Percentiles rank a stretch among this genome's conserved stretches.
phyloP scores from a whole-genome alignment of 2,329 filamentous ascomycete species.

The Colletotrichum sp. region DNA sequence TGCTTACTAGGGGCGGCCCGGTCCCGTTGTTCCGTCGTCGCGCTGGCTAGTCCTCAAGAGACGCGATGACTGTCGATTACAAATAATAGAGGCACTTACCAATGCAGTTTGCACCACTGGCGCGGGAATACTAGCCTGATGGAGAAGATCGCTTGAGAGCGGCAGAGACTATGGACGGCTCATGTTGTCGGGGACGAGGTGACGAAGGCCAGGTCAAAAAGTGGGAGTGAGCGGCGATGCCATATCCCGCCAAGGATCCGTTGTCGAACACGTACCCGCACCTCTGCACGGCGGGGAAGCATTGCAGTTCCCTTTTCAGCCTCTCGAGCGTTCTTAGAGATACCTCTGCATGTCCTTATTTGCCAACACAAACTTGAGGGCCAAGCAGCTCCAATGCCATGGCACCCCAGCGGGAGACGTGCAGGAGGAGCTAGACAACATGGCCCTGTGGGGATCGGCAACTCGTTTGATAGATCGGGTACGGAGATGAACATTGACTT shows the following conservation, averaged over 20 bases:
- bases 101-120: not conserved
- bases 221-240: not conserved
- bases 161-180: not conserved
- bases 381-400: not conserved
- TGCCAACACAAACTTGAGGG: not conserved
- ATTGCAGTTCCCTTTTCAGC: not conserved
- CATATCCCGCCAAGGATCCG: not conserved
- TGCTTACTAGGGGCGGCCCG: constrained; percentile 12
- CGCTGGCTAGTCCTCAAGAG: not conserved
- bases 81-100: not conserved
- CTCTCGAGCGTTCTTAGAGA: not conserved
- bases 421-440: not conserved
- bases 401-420: not conserved
- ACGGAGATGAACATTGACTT: not conserved
- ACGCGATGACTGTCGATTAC: not conserved
- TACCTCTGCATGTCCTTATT: not conserved
- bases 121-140: not conserved
- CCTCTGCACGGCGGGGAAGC: not conserved
- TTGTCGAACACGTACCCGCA: not conserved
- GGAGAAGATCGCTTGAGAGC: not conserved
- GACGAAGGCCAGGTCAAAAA: not conserved
- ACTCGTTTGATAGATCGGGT: not conserved
- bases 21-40: not conserved
- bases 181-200: not conserved
- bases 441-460: not conserved